phyloP scores from a whole-genome alignment of 768 basidiomycete genomes.

The Calocybe indica region DNA sequence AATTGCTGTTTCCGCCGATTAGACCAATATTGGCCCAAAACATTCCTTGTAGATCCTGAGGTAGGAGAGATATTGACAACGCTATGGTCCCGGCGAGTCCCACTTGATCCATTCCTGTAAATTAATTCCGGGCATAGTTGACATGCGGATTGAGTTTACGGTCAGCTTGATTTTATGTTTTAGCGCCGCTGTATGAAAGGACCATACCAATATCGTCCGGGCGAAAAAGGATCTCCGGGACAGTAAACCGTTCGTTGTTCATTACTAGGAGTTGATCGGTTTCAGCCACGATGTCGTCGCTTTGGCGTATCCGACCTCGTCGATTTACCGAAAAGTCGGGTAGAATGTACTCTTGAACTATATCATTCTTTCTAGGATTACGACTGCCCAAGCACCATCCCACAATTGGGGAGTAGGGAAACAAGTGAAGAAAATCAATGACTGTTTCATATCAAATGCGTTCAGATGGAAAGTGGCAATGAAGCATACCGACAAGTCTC shows the following conservation, averaged over 20 bases:
- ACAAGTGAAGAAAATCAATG: background rate
- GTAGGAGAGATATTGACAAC: constrained; percentile 67
- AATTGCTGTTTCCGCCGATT: constrained; percentile 77
- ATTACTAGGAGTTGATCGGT: constrained; percentile 72
- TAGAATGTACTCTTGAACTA: constrained; percentile 85
- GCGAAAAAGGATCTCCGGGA: constrained; percentile 89
- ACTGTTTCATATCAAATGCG: too few species aligned
- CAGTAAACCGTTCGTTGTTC: constrained; percentile 87
- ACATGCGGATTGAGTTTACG: too few species aligned
- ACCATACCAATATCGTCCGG: constrained; percentile 83
- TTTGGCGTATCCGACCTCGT: constrained; percentile 47
- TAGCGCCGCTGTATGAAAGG: background rate
- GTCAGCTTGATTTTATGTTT: too few species aligned
- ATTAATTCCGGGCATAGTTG: background rate
- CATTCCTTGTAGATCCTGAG: constrained; percentile 81
- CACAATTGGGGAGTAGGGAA: constrained; percentile 3
- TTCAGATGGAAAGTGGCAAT: too few species aligned
- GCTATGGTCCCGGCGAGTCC: constrained; percentile 77
- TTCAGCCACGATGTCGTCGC: constrained; percentile 47
- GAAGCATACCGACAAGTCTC: constrained; percentile 70
- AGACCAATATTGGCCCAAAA: constrained; percentile 94
- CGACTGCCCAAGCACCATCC: constrained; percentile 30
- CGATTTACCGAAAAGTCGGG: constrained; percentile 78
- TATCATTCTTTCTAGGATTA: constrained; percentile 52
- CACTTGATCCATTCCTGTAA: constrained; percentile 67